Percentiles rank a stretch among this genome's conserved stretches.
Evolutionary conservation across 352 stramenopile species (phyloP).

Genomic region (Pythium monospermum): DNA sequence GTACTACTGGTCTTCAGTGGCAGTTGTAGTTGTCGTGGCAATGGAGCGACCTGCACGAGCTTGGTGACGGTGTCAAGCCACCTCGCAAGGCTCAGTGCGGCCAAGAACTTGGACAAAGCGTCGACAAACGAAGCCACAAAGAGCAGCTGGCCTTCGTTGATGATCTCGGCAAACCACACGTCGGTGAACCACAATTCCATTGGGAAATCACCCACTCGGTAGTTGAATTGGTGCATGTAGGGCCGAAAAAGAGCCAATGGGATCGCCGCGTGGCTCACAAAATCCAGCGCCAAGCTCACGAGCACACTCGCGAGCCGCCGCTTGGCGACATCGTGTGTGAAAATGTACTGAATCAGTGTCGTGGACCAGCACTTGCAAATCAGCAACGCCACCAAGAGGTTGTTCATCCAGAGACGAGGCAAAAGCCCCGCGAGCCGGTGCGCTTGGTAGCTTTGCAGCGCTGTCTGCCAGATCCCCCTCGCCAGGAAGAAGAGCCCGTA

Average conservation of each 20-base stretch:
- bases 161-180: not conserved
- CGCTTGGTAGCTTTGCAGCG: not conserved
- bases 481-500: not conserved
- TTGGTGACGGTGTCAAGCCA: not conserved
- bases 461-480: not conserved
- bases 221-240: not conserved
- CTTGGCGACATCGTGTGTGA: not conserved
- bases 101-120: not conserved
- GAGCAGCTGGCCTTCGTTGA: conserved; percentile 1
- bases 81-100: not conserved
- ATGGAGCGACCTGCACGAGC: not conserved
- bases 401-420: not conserved
- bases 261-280: not conserved
- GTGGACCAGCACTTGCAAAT: conserved; percentile 1
- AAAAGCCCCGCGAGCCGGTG: not conserved
- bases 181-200: not conserved
- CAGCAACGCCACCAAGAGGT: not conserved
- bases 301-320: not conserved
- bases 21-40: too few relatives aligned
- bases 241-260: not conserved
- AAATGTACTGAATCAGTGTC: not conserved
- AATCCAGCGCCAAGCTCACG: not conserved
- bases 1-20: too few relatives aligned
- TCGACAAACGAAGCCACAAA: not conserved
- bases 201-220: not conserved